Conservation (phyloP, 164 flowering plant species). For the Litsea cubeba region DNA sequence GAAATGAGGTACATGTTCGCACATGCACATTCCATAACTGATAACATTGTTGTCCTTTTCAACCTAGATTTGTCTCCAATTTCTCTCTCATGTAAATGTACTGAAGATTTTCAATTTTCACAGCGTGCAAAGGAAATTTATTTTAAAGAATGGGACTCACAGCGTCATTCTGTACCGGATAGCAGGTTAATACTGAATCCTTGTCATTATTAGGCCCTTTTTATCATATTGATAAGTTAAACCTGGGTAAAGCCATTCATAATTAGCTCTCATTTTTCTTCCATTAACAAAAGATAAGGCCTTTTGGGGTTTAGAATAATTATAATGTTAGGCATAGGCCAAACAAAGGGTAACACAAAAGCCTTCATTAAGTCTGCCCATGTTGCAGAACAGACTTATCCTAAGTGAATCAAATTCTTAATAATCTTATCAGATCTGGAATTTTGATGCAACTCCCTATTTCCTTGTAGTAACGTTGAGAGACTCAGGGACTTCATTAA, state of each 20-base stretch:
- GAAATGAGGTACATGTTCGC: slow-evolving; percentile 65
- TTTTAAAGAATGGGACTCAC: slow-evolving; percentile 87
- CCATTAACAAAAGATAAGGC: neutral
- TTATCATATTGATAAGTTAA: neutral
- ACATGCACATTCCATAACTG: neutral
- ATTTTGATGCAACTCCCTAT: slow-evolving; percentile 13
- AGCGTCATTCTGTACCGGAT: slow-evolving; percentile 69
- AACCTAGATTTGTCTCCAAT: neutral
- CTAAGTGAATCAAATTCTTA: neutral
- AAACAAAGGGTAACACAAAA: neutral
- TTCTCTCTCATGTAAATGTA: slow-evolving; percentile 3
- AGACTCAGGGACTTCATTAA: slow-evolving; percentile 86
- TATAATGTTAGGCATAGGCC: neutral
- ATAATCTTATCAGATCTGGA: slow-evolving; percentile 2
- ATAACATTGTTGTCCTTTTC: neutral
- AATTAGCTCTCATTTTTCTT: neutral
- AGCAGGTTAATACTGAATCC: slow-evolving; percentile 49
- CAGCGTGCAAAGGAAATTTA: slow-evolving; percentile 83
- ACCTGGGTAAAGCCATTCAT: neutral
- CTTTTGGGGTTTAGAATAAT: neutral
- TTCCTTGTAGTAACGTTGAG: slow-evolving; percentile 66
- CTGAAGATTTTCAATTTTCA: neutral
- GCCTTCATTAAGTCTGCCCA: neutral
- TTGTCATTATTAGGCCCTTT: neutral
- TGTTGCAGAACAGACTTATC: neutral